Evolutionary conservation across 2,329 filamentous ascomycete genomes (phyloP).

Genomic region (Clarireedia monteithiana): DNA sequence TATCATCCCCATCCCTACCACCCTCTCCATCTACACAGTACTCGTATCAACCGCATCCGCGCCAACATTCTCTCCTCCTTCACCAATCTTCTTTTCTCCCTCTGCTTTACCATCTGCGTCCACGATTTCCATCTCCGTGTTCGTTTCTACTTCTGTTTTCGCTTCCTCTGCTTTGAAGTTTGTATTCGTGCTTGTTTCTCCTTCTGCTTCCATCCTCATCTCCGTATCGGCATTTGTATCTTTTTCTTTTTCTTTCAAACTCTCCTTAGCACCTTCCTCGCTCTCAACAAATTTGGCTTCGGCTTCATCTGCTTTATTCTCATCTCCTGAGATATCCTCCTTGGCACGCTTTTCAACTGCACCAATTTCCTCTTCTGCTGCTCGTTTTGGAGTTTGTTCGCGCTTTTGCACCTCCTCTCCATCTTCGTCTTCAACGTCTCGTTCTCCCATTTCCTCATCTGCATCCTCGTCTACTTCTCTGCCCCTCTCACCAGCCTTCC

Average conservation of each 20-base stretch:
- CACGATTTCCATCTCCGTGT: neutral
- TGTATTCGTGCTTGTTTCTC: neutral
- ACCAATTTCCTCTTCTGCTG: conserved; percentile 42
- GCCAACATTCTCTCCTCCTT: neutral
- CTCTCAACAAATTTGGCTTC: neutral
- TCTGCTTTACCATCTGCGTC: conserved; percentile 17
- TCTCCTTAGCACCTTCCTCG: neutral
- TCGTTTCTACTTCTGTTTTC: neutral
- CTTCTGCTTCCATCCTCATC: neutral
- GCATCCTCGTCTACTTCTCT: conserved; percentile 47
- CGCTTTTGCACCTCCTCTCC: conserved; percentile 11
- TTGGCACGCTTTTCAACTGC: conserved; percentile 9
- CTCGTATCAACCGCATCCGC: neutral
- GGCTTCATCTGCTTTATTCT: neutral
- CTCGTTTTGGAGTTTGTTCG: conserved; percentile 43
- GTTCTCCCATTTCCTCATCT: conserved; percentile 35
- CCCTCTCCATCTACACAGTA: no score
- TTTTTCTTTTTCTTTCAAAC: neutral
- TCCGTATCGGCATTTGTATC: neutral
- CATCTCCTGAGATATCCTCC: neutral
- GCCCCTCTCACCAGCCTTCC: conserved; percentile 30
- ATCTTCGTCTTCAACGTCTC: conserved; percentile 26
- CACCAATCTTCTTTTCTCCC: conserved; percentile 10
- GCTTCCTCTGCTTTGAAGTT: neutral
- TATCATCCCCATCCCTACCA: no score